Evolutionary conservation across 257 asterid genomes (phyloP).

Genomic region (Solanum dulcamara): DNA sequence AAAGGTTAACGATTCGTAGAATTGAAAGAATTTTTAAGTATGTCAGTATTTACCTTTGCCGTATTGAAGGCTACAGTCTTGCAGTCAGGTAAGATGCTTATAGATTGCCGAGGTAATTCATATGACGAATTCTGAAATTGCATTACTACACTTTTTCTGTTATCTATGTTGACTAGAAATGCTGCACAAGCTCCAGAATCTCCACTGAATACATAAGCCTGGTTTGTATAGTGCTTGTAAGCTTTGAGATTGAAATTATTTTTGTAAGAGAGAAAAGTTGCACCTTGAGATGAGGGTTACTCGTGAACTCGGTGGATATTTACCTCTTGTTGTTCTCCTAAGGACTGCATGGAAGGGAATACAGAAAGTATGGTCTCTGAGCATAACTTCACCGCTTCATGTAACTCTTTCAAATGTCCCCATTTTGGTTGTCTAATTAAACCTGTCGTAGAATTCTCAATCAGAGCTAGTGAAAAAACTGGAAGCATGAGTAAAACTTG

Average conservation of each 20-base stretch:
- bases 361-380: conserved; percentile 49
- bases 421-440: conserved; percentile 76
- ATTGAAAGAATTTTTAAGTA: background rate
- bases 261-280: background rate
- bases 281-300: background rate
- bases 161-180: conserved; percentile 55
- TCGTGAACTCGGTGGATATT: background rate
- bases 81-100: conserved; percentile 90
- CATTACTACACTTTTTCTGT: conserved; percentile 11
- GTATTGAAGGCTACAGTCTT: conserved; percentile 61
- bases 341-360: conserved; percentile 12
- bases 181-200: conserved; percentile 65
- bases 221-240: background rate
- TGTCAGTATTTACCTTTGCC: conserved; percentile 43
- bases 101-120: conserved; percentile 51
- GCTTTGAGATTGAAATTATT: background rate
- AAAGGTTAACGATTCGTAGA: background rate
- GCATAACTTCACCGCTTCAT: conserved; percentile 52
- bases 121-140: conserved; percentile 36
- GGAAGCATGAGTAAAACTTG: background rate
- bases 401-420: conserved; percentile 70
- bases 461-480: background rate
- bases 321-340: conserved; percentile 67
- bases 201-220: conserved; percentile 54
- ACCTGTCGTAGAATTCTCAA: conserved; percentile 23